Base-by-base conservation (phyloP, 2,329 filamentous ascomycete species). In the Epichloe gansuensis region DNA sequence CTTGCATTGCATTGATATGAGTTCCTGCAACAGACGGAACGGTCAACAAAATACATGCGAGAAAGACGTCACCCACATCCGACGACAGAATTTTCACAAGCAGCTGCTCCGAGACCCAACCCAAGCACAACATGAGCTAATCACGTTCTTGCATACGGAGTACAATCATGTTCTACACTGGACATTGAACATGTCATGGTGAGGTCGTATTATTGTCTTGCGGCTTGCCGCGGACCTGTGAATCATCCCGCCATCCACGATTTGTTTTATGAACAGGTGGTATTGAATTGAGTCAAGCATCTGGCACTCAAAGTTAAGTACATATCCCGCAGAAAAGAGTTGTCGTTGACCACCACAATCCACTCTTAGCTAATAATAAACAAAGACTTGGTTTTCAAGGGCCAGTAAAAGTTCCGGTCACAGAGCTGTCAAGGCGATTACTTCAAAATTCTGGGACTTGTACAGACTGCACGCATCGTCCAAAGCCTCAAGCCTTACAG, bases 1-100 rank as follows among this genome's bases (percentile, higher is more conserved):
- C 44, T 47, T 47, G 49, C 49, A 51, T 51, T 27, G 38, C 49
- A 51, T 51, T 27, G 38, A 46, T 27, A 35, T 51, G 50, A 38
- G 50, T 51, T 51, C 50, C 43, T 51, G 50, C 50, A 47, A 38
- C 21, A 7, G 36, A 34, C 49, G 15, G 3, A 39, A 39, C 36
- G 36, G 36, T n/a, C 5, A 12, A 27, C 25, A 21, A 21, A 21
- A 21, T 41, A 39, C 36, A 39, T n/a, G 36, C 27, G 27, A 31
- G 27, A 31, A 31, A 31, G 27, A 39, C 36, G 15, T 13, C 36
- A n/a, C 44, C 5, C 44, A 25, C 27, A 35, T 13, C 27, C 17
- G 31, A 36, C n/a, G 31, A 15, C 15, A 46, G 21, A 23, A 38
- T 25, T 38, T 4, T 13, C 17, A 23, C 17, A 17, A 15, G 21